Evolutionary conservation across 306 rosid species (phyloP), one percentile per base, ranked within the genome.

Genomic region (Quercus gilva): DNA sequence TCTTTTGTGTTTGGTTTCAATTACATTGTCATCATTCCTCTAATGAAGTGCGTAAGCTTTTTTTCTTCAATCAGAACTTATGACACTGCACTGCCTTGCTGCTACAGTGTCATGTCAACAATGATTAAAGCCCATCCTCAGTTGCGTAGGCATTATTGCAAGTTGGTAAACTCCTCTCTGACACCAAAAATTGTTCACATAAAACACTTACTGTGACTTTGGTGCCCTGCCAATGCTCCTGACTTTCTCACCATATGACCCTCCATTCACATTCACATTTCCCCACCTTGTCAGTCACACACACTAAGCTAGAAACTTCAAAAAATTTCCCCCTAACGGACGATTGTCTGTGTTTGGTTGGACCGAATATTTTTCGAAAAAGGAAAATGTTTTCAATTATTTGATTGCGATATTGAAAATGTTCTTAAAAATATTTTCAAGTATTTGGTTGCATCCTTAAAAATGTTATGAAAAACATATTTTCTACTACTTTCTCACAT

Each of bases 91-190:
- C 52, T 11, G 53, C 53, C 53, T 58, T 58, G 64, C 28, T 58
- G 64, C 64, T 58, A 9, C 28, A 9, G 64, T 21, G 21, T 58
- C 28, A 7, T 60, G 35, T 25, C 26, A 25, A 11, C 60, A 69
- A 25, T 43, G 75, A 77, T 69, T 74, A 45, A 69, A 68, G 17
- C 11, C 18, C 76, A 28, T 4, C 64, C 51, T 33, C 49, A 74
- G 65, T 11, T 56, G 23, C n/a, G 8, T 21, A 17, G 76, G 73
- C 71, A 58, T 59, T 76, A 76, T 76, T 35, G 71, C 33, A n/a
- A 5, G 26, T 41, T 28, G 64, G 18, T 65, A 65, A 26, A 61
- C 71, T 26, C 73, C 71, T 28, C 43, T 74, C 83, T 75, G 83
- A 78, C 80, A 75, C 23, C 23, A 74, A 43, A 3, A 31, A 17